These are phyloP conservation scores for Malassezia dermatis DNA, from an alignment of 1,284 basidiomycete species.

Conservation along the genomic window DNA sequence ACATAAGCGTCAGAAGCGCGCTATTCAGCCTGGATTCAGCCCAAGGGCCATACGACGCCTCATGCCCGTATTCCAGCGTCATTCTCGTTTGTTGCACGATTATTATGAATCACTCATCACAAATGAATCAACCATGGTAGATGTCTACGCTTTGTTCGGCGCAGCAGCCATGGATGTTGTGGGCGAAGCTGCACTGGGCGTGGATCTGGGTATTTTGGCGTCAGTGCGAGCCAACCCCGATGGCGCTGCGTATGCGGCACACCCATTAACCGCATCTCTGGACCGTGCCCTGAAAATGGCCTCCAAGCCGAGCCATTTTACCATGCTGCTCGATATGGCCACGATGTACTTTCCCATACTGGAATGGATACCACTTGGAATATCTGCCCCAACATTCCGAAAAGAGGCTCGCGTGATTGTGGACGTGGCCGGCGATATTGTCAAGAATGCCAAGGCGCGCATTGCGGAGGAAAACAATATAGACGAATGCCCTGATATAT, in stretches of 20 bases:
- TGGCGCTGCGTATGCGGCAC: not conserved
- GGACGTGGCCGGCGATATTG: conserved; percentile 2
- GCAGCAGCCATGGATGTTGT: conserved; percentile 13
- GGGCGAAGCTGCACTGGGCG: conserved; percentile 14
- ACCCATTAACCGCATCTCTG: conserved; percentile 10
- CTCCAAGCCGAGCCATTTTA: not conserved
- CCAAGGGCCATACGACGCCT: conserved; percentile 30
- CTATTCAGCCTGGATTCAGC: conserved; percentile 39
- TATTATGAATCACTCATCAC: conserved; percentile 11
- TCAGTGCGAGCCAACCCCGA: not conserved
- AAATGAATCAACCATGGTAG: not conserved
- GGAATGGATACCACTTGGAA: conserved; percentile 7
- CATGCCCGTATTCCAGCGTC: conserved; percentile 27
- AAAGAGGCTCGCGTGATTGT: not conserved
- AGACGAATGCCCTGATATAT: conserved; percentile 20
- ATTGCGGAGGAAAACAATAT: not conserved
- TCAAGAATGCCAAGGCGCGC: conserved; percentile 3
- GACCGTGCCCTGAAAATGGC: conserved; percentile 11
- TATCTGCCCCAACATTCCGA: conserved; percentile 3
- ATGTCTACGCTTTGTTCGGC: conserved; percentile 5
- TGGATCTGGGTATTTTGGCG: conserved; percentile 10
- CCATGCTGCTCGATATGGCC: conserved; percentile 4
- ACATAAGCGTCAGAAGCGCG: conserved; percentile 35
- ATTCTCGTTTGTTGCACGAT: conserved; percentile 18
- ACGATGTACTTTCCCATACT: conserved; percentile 11